Conservation (phyloP, 257 asterid species). For the Nicotiana tabacum region DNA sequence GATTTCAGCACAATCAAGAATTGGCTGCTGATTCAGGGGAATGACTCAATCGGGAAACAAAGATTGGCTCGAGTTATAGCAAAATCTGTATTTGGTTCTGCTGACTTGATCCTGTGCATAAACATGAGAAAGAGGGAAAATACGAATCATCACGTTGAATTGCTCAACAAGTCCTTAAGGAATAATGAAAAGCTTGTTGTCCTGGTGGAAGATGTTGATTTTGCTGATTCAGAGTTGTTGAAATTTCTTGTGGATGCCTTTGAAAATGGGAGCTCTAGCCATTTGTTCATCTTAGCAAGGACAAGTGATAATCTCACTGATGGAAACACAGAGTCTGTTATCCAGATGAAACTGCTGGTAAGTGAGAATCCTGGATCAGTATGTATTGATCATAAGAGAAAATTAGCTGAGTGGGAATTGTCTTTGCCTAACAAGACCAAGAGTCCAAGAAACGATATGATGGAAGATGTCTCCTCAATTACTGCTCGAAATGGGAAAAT, state of each 20-base stretch:
- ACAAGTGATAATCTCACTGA: constrained; percentile 15
- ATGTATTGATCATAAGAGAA: constrained; percentile 43
- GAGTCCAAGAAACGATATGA: constrained; percentile 27
- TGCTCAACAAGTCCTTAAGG: constrained; percentile 42
- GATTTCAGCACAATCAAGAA: constrained; percentile 12
- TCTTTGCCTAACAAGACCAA: constrained; percentile 24
- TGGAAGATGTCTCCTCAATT: constrained; percentile 27
- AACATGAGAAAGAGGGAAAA: constrained; percentile 32
- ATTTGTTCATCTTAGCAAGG: constrained; percentile 43
- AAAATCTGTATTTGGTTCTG: constrained; percentile 47
- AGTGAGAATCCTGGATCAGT: constrained; percentile 14
- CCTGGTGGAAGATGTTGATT: constrained; percentile 55
- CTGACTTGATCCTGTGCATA: constrained; percentile 40
- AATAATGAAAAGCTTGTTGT: constrained; percentile 38
- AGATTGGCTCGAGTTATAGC: constrained; percentile 59
- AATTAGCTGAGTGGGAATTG: constrained; percentile 35
- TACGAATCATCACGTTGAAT: constrained; percentile 12
- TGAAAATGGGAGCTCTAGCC: constrained; percentile 20
- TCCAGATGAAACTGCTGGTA: constrained; percentile 42
- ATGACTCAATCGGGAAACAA: constrained; percentile 50
- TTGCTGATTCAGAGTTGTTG: constrained; percentile 41
- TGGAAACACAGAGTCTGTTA: constrained; percentile 15
- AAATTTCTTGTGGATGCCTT: constrained; percentile 35
- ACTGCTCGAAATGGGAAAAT: constrained; percentile 12
- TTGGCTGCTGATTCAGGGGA: constrained; percentile 60